Evolutionary conservation across 176 grass and related monocot genomes (phyloP), one percentile per base, ranked within the genome.

Genomic region (Aegilops speltoides): DNA sequence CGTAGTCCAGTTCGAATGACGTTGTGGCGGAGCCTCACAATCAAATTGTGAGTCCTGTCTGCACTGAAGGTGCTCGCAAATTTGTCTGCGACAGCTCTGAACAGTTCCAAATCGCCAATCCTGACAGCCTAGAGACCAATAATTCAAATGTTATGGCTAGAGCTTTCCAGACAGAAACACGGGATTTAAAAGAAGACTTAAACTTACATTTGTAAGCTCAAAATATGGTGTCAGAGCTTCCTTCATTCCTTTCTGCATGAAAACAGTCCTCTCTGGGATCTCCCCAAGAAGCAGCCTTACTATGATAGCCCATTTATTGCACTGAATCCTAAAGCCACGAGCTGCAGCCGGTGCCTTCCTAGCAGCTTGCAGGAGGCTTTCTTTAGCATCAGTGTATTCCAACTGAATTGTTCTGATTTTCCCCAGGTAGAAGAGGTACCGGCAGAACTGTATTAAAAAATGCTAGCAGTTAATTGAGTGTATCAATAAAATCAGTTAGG

Each of bases 231-330:
- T 36, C 74, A 96, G 76, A 79, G 93, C 94, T 6, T 71, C 85
- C 83, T 94, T 94, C 96, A 94, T 96, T 83, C 93, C 93, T 86
- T 95, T 92, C 82, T 96, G 92, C 93, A 96, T 94, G 84, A 98
- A 98, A 89, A 93, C 82, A 50, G 93, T 95, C 73, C 88, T 93
- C 83, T 96, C 93, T 60, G 88, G 86, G 31, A 98, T 98, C 83
- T 95, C 93, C 12, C 93, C 93, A 15, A 98, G 89, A 20, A 94
- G 84, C 48, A 95, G 31, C 10, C 91, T 86, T 19, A 98, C 91
- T 81, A 95, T 87, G 28, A 98, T 82, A 76, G 91, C 93, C 93
- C 96, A 95, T 79, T 95, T 95, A 82, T 95, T 94, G 86, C 91
- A 92, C 46, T 95, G 88, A 57, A 95, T 91, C 33, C 86, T 86